Evolutionary conservation across 2,329 filamentous ascomycete species (phyloP).

Genomic region (Nigrospora oryzae): DNA sequence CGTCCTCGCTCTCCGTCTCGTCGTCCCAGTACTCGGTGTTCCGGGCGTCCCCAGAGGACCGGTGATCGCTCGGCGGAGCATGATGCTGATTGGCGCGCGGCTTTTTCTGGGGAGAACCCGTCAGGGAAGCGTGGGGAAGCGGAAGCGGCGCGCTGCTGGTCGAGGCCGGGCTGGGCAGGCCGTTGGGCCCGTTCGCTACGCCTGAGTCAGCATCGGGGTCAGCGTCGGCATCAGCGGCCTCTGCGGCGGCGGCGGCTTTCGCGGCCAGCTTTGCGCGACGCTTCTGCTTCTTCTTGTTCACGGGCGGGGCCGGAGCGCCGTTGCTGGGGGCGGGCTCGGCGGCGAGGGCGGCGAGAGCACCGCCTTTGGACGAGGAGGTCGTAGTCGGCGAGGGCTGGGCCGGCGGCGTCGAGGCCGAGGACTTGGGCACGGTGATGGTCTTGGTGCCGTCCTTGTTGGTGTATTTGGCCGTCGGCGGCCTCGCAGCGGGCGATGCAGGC

Average conservation of each 20-base stretch:
- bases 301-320: conserved; percentile 32
- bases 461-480: conserved; percentile 47
- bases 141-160: conserved; percentile 15
- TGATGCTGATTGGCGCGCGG: conserved; percentile 17
- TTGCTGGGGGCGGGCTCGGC: conserved; percentile 18
- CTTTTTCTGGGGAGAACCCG: conserved; percentile 1
- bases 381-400: conserved; percentile 44
- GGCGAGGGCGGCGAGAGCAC: conserved; percentile 21
- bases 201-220: conserved; percentile 3
- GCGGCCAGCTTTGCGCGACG: conserved; percentile 78
- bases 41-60: conserved; percentile 5
- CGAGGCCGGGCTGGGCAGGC: conserved; percentile 27
- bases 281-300: conserved; percentile 95
- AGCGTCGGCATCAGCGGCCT: conserved; percentile 17
- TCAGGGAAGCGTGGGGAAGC: not conserved
- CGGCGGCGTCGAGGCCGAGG: conserved; percentile 38
- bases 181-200: conserved; percentile 23
- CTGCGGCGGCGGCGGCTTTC: conserved; percentile 47
- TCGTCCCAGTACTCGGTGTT: conserved; percentile 39
- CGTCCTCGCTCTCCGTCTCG: conserved; percentile 49
- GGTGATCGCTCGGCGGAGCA: conserved; percentile 11
- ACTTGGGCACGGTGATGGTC: conserved; percentile 58
- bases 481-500: conserved; percentile 43
- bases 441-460: conserved; percentile 63
- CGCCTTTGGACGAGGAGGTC: conserved; percentile 26